These are phyloP conservation scores for Termitomyces heimii DNA, from an alignment of 768 basidiomycete species.

Conservation along the genomic window DNA sequence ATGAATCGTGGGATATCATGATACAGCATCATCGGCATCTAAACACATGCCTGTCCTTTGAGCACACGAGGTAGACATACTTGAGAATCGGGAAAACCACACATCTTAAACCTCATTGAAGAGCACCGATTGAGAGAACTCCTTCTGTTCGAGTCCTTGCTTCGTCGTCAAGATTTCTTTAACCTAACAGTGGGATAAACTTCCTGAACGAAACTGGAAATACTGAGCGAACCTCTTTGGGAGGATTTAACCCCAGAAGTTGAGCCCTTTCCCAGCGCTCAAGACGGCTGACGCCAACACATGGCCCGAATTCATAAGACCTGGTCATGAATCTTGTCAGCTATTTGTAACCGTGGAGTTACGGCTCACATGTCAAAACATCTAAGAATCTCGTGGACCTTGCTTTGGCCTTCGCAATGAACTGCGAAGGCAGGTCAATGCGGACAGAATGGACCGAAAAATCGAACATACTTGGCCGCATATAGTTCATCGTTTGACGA, in stretches of 20 bases:
- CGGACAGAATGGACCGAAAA: background rate
- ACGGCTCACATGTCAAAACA: slow-evolving; percentile 66
- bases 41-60: background rate
- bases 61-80: background rate
- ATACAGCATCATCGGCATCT: background rate
- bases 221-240: slow-evolving; percentile 51
- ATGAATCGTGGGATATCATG: background rate
- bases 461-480: slow-evolving; percentile 50
- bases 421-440: slow-evolving; percentile 34
- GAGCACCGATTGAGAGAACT: slow-evolving; percentile 62
- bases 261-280: slow-evolving; percentile 87
- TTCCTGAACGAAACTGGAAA: background rate
- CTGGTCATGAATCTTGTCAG: slow-evolving; percentile 26
- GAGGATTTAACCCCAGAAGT: slow-evolving; percentile 74
- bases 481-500: slow-evolving; percentile 46
- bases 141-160: slow-evolving; percentile 48
- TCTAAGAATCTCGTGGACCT: slow-evolving; percentile 66
- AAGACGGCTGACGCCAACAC: slow-evolving; percentile 71
- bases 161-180: slow-evolving; percentile 69
- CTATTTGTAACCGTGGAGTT: background rate
- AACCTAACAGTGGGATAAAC: slow-evolving; percentile 44
- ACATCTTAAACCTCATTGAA: slow-evolving; percentile 32
- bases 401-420: slow-evolving; percentile 55
- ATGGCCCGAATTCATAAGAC: slow-evolving; percentile 77
- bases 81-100: background rate